A percentile compares a stretch with the other conserved stretches of the same genome.
These are phyloP conservation scores for Maudiozyma barnettii DNA, from an alignment of 805 yeast genomes.

Conservation along the genomic window DNA sequence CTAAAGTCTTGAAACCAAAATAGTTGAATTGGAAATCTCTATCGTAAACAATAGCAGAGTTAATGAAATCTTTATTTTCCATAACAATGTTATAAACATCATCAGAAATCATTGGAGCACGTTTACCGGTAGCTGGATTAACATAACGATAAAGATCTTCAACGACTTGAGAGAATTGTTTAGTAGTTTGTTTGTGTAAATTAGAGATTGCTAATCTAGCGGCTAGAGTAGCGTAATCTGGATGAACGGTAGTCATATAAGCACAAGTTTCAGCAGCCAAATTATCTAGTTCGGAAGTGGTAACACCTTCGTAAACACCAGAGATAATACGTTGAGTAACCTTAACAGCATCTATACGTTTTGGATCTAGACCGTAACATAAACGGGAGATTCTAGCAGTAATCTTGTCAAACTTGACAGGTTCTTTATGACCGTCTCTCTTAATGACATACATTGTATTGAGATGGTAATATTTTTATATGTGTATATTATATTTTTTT, in stretches of 20 bases:
- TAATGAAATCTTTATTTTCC: constrained; percentile 54
- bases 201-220: constrained; percentile 94
- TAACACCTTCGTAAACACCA: constrained; percentile 96
- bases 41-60: constrained; percentile 63
- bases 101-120: constrained; percentile 61
- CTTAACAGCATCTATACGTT: constrained; percentile 89
- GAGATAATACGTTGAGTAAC: constrained; percentile 92
- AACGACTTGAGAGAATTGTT: constrained; percentile 71
- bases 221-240: constrained; percentile 92
- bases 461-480: constrained; percentile 1
- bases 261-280: constrained; percentile 96
- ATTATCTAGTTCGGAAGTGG: constrained; percentile 77
- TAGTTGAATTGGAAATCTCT: constrained; percentile 73
- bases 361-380: constrained; percentile 87
- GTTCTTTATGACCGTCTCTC: constrained; percentile 92
- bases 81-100: constrained; percentile 54
- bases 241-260: constrained; percentile 93
- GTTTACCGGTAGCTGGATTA: constrained; percentile 68
- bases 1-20: constrained; percentile 89
- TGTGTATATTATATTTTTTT: background rate
- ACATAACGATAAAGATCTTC: constrained; percentile 64
- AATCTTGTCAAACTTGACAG: constrained; percentile 91
- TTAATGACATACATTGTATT: constrained; percentile 69
- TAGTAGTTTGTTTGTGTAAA: constrained; percentile 88
- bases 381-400: constrained; percentile 90